Evolutionary conservation across 495 filamentous ascomycete genomes (phyloP).

Genomic region (Apiosordaria backusii): DNA sequence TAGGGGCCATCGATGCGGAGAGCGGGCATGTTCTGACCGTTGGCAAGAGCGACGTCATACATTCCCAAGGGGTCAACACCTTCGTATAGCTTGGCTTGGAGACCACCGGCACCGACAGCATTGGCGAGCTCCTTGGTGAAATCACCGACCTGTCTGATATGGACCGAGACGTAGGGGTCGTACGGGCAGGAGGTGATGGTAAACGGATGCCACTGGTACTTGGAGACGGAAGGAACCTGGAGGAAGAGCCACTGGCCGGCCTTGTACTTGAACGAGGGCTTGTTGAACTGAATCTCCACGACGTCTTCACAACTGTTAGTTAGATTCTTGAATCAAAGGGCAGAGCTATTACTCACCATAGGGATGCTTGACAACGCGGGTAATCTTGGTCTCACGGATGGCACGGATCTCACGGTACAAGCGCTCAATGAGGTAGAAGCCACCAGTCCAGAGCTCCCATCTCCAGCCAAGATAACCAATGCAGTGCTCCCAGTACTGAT

Average conservation of each 20-base stretch:
- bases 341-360: slow-evolving; percentile 62
- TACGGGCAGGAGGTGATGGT: slow-evolving; percentile 98
- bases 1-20: slow-evolving; percentile 95
- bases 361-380: slow-evolving; percentile 92
- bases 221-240: slow-evolving; percentile 83
- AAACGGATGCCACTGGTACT: slow-evolving; percentile 96
- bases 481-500: slow-evolving; percentile 85
- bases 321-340: slow-evolving; percentile 3
- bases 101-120: slow-evolving; percentile 83
- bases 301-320: slow-evolving; percentile 59
- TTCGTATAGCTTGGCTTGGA: slow-evolving; percentile 81
- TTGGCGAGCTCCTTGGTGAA: slow-evolving; percentile 87
- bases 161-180: slow-evolving; percentile 89
- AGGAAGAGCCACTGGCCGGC: slow-evolving; percentile 97
- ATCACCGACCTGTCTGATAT: slow-evolving; percentile 94
- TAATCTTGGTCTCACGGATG: slow-evolving; percentile 79
- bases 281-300: slow-evolving; percentile 95
- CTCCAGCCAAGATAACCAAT: slow-evolving; percentile 96
- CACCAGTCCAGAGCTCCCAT: slow-evolving; percentile 90
- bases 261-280: slow-evolving; percentile 97
- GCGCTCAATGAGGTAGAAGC: slow-evolving; percentile 80
- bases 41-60: slow-evolving; percentile 95
- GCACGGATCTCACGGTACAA: slow-evolving; percentile 88
- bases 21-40: slow-evolving; percentile 83
- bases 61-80: slow-evolving; percentile 90